These are phyloP conservation scores for Verticillium nubilum DNA, from an alignment of 2,329 filamentous ascomycete genomes.

Conservation along the genomic window DNA sequence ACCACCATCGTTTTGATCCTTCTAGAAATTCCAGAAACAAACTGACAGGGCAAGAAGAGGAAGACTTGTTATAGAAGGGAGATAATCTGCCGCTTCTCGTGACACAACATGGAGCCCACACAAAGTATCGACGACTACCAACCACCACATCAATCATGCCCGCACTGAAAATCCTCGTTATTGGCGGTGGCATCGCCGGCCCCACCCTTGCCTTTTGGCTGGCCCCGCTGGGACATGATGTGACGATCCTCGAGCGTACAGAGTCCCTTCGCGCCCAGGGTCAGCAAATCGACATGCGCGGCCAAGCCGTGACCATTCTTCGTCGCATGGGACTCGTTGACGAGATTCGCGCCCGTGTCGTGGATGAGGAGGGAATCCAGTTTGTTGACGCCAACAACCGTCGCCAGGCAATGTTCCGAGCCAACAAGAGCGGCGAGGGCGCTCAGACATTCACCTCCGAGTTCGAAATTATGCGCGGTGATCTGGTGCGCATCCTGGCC, in stretches of 20 bases:
- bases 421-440: constrained; percentile 33
- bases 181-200: constrained; percentile 39
- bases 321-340: constrained; percentile 32
- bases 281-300: constrained; percentile 40
- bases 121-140: no score
- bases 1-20: neutral
- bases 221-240: constrained; percentile 25
- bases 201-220: constrained; percentile 36
- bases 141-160: constrained; percentile 12
- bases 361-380: constrained; percentile 41
- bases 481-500: constrained; percentile 46
- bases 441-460: constrained; percentile 45
- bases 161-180: constrained; percentile 40
- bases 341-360: constrained; percentile 26
- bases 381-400: constrained; percentile 36
- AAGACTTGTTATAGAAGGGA: neutral
- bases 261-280: constrained; percentile 30
- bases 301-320: constrained; percentile 31
- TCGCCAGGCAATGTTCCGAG: constrained; percentile 30
- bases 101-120: no score
- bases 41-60: neutral
- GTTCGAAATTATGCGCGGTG: constrained; percentile 55
- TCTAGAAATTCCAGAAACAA: neutral
- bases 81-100: neutral
- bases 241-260: constrained; percentile 39